A percentile compares a stretch with the other conserved stretches of the same genome.
phyloP scores from a whole-genome alignment of 257 asterid species.

The Nicotiana undulata region DNA sequence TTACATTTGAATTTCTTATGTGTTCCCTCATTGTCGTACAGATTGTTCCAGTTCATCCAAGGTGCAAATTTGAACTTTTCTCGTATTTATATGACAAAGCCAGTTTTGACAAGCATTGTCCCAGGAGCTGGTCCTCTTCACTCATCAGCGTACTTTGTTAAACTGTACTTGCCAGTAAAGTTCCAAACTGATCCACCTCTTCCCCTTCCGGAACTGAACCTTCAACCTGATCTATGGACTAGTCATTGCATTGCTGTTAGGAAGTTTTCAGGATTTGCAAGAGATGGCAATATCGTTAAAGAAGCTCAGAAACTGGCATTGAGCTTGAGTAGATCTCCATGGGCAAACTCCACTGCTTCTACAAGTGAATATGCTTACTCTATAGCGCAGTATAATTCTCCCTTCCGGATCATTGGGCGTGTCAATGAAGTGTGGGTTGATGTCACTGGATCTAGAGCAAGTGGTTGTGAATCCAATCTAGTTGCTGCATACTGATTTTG shows the following conservation, averaged over 20 bases:
- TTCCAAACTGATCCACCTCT: slow-evolving; percentile 61
- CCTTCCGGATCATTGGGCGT: slow-evolving; percentile 46
- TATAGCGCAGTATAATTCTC: slow-evolving; percentile 72
- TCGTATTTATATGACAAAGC: slow-evolving; percentile 57
- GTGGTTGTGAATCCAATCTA: slow-evolving; percentile 35
- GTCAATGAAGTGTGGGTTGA: slow-evolving; percentile 86
- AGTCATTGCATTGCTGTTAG: slow-evolving; percentile 72
- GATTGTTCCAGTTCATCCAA: slow-evolving; percentile 68
- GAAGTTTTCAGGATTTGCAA: slow-evolving; percentile 71
- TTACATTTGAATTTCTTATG: not conserved
- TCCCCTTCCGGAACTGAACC: slow-evolving; percentile 74
- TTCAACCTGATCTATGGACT: slow-evolving; percentile 42
- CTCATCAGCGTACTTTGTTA: slow-evolving; percentile 63
- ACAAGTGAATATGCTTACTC: slow-evolving; percentile 55
- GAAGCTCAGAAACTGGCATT: slow-evolving; percentile 70
- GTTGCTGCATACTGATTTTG: slow-evolving; percentile 33
- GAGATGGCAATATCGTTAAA: slow-evolving; percentile 64
- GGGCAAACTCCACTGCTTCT: slow-evolving; percentile 54
- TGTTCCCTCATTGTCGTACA: slow-evolving; percentile 12
- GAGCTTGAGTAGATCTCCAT: slow-evolving; percentile 58
- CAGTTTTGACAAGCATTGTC: slow-evolving; percentile 73
- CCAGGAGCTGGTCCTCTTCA: slow-evolving; percentile 84
- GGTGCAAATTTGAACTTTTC: slow-evolving; percentile 81
- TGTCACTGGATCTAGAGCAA: slow-evolving; percentile 43
- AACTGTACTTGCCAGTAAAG: slow-evolving; percentile 45